These are phyloP conservation scores for Pseudogymnoascus destructans DNA, from an alignment of 2,329 filamentous ascomycete species.

Conservation along the genomic window DNA sequence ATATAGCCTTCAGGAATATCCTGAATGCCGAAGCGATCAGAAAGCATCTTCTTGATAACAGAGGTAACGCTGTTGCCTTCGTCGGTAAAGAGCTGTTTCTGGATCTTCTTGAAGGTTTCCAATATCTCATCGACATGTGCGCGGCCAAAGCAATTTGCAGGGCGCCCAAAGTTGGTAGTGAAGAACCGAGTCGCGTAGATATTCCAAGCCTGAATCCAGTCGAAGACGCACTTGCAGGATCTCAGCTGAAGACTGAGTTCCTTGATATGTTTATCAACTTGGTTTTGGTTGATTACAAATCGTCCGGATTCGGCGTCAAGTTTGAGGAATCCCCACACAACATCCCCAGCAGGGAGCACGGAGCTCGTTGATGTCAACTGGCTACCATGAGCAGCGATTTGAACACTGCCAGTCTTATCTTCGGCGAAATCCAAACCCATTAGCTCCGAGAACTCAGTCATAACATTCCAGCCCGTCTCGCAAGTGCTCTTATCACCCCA, in stretches of 20 bases:
- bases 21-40: constrained; percentile 33
- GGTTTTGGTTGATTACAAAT: constrained; percentile 40
- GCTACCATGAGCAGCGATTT: constrained; percentile 20
- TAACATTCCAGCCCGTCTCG: constrained; percentile 42
- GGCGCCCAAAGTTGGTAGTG: constrained; percentile 40
- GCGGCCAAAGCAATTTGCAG: constrained; percentile 39
- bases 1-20: constrained; percentile 30
- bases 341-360: constrained; percentile 36
- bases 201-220: constrained; percentile 47
- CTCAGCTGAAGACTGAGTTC: constrained; percentile 41
- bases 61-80: constrained; percentile 31
- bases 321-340: constrained; percentile 45
- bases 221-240: constrained; percentile 40
- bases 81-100: constrained; percentile 34
- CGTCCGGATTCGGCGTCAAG: constrained; percentile 34
- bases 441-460: constrained; percentile 39
- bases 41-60: constrained; percentile 35
- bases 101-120: constrained; percentile 37
- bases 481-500: constrained; percentile 44
- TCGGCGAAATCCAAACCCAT: constrained; percentile 45
- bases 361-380: constrained; percentile 10
- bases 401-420: constrained; percentile 41
- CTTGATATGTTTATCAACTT: constrained; percentile 40
- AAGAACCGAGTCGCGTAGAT: constrained; percentile 43
- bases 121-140: constrained; percentile 42